These are phyloP conservation scores for Blastomyces parvus DNA, from an alignment of 2,329 filamentous ascomycete genomes.

Conservation along the genomic window DNA sequence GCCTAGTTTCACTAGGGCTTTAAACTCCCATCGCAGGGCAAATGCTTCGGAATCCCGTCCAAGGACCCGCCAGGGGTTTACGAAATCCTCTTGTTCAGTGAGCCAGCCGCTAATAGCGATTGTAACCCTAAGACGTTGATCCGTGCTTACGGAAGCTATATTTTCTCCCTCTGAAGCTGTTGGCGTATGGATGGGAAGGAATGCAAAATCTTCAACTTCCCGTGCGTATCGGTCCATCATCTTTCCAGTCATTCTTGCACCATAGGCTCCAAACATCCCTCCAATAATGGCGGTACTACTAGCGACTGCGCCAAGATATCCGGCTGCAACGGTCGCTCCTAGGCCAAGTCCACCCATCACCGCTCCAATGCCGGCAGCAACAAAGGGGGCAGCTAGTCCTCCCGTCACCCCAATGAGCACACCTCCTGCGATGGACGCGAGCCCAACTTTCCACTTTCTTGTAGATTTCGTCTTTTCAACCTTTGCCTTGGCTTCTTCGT, in stretches of 20 bases:
- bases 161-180: constrained; percentile 23
- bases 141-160: constrained; percentile 37
- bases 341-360: constrained; percentile 70
- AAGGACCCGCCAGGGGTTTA: constrained; percentile 67
- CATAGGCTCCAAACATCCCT: constrained; percentile 84
- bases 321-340: constrained; percentile 62
- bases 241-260: constrained; percentile 68
- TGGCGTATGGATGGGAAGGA: constrained; percentile 56
- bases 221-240: constrained; percentile 82
- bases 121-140: constrained; percentile 66
- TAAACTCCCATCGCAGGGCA: constrained; percentile 71
- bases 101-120: constrained; percentile 79
- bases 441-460: constrained; percentile 69
- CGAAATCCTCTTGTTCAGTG: constrained; percentile 59
- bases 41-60: constrained; percentile 68
- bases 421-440: constrained; percentile 80
- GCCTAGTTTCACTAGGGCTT: constrained; percentile 67
- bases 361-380: constrained; percentile 68
- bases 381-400: constrained; percentile 65
- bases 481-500: constrained; percentile 65
- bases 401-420: constrained; percentile 76
- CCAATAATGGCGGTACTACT: constrained; percentile 73
- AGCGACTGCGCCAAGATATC: constrained; percentile 68
- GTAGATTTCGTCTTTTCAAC: constrained; percentile 56
- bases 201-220: constrained; percentile 81